Base-by-base conservation (phyloP, 2,329 filamentous ascomycete species). In the Apiospora rasikravindrae region DNA sequence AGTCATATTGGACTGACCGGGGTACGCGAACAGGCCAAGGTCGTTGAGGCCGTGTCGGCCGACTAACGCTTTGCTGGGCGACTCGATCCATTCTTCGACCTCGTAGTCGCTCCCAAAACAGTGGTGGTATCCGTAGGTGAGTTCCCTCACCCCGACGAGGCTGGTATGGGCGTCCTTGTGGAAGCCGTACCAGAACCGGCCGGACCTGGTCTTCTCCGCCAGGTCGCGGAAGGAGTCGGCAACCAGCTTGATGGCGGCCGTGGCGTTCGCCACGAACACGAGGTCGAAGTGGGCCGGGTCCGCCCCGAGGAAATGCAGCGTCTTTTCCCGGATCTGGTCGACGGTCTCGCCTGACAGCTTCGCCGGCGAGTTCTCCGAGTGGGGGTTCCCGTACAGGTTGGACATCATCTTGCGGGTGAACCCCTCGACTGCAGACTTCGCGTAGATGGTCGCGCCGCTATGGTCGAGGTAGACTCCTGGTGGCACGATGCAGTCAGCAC, bases 261-360 rank as follows among this genome's bases (percentile, higher is more conserved):
- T 98, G 26, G 96, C 93, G 81, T 98, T 98, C 47, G 94, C 91
- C 37, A 97, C 94, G 80, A 98, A 98, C 0, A 98, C 83, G 14
- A 92, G 83, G 75, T 91, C 89, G 76, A 88, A 92, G 69, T 90
- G 83, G 49, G 84, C 82, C 2, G 89, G 86, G 75, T 88, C 85
- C 24, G 90, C 90, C 61, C 88, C 87, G 73, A 92, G 86, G 79
- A 91, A 91, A 4, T 80, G 78, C 16, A 92, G 84, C 24, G 88
- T 83, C 71, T 86, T 85, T 71, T 84, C 82, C 19, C 90, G 84
- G 10, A 90, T 83, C 33, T 85, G 83, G 74, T 92, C 88, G 45
- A 92, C 87, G 72, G 87, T 83, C 40, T 88, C 84, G 5, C 89
- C 89, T 1, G 88, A 87, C 26, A 88, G 81, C 71, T 86, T 87